Conservation (phyloP, 2,329 filamentous ascomycete species). For the Cyphellophora europaea region DNA sequence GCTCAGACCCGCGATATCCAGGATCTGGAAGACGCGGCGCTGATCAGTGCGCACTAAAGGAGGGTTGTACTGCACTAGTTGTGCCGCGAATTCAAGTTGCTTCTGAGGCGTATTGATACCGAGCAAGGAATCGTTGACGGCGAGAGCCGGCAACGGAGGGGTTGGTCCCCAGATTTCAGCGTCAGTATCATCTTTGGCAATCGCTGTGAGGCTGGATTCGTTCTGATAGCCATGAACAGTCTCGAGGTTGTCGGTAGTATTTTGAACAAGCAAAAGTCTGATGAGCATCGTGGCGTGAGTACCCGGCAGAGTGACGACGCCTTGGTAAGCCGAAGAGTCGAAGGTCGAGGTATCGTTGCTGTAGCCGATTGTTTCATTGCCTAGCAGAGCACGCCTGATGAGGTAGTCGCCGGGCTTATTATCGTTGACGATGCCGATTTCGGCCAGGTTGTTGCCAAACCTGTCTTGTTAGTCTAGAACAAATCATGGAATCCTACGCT, state of each 20-base stretch:
- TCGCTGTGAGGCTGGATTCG: background rate
- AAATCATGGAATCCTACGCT: conserved; percentile 3
- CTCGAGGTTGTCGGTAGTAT: conserved; percentile 7
- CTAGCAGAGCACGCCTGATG: conserved; percentile 7
- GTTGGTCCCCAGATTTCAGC: background rate
- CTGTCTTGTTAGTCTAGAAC: conserved; percentile 7
- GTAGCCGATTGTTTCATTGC: conserved; percentile 7
- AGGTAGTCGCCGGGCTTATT: conserved; percentile 18
- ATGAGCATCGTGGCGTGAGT: conserved; percentile 14
- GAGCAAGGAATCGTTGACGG: background rate
- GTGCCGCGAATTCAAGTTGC: conserved; percentile 3
- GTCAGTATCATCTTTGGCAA: background rate
- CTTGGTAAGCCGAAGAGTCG: conserved; percentile 11
- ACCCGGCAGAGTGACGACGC: conserved; percentile 16
- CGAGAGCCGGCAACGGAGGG: background rate
- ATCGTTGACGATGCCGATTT: conserved; percentile 15
- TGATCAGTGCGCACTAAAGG: conserved; percentile 6
- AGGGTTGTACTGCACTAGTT: conserved; percentile 7
- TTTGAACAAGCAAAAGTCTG: conserved; percentile 12
- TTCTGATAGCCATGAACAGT: conserved; percentile 7
- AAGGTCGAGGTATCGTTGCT: background rate
- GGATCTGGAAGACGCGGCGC: conserved; percentile 4
- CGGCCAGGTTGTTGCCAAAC: conserved; percentile 23
- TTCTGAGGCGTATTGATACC: background rate
- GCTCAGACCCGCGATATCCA: conserved; percentile 8